These are phyloP conservation scores for Trichoderma semiorbis DNA, from an alignment of 2,329 filamentous ascomycete genomes.

Conservation along the genomic window DNA sequence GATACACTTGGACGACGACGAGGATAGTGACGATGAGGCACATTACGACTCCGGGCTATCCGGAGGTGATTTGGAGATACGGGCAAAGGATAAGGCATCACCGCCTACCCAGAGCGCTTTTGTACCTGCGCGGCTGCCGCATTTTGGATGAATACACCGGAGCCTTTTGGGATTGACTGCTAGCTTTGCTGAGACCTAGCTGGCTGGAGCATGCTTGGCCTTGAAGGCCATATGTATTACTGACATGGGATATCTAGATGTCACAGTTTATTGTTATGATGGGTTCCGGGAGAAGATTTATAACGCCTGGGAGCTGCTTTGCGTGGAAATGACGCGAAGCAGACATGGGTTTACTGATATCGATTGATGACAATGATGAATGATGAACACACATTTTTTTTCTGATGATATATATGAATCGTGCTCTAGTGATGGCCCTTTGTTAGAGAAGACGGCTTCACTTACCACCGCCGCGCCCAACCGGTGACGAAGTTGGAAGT, in stretches of 20 bases:
- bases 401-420: neutral
- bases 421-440: neutral
- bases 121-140: conserved; percentile 57
- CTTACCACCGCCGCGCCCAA: neutral
- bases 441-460: neutral
- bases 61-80: conserved; percentile 24
- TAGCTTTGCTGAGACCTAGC: neutral
- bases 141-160: conserved; percentile 42
- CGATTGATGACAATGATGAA: neutral
- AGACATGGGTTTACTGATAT: neutral
- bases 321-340: neutral
- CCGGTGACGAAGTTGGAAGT: too few species aligned
- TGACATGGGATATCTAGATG: conserved; percentile 7
- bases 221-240: conserved; percentile 5
- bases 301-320: neutral
- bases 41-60: neutral
- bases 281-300: neutral
- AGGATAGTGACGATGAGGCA: neutral
- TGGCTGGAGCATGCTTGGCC: neutral
- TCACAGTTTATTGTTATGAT: neutral
- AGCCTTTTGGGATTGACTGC: neutral
- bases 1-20: neutral
- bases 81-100: conserved; percentile 24
- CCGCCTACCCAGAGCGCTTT: conserved; percentile 37
- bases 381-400: neutral